phyloP scores from a whole-genome alignment of 169 alveolate species.

The Perkinsus chesapeaki region DNA sequence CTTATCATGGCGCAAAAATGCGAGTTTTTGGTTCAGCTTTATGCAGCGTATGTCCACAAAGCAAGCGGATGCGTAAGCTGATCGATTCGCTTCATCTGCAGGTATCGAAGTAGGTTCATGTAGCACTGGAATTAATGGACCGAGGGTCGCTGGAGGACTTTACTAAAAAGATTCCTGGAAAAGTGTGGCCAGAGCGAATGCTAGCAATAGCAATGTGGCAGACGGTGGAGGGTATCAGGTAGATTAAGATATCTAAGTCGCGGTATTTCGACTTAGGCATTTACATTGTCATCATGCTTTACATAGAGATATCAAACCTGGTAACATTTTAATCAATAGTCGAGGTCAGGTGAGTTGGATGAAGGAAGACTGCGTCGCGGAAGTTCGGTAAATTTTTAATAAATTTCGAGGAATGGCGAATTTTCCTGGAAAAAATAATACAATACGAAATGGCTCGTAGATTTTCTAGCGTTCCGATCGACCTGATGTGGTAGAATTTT shows the following conservation, averaged over 20 bases:
- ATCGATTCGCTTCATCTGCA: neutral
- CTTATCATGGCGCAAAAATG: slow-evolving; percentile 1
- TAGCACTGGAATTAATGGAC: slow-evolving; percentile 75
- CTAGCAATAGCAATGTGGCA: slow-evolving; percentile 20
- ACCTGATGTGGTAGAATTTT: too few relatives aligned
- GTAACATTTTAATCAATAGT: slow-evolving; percentile 58
- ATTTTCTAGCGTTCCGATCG: too few relatives aligned
- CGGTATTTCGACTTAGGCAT: neutral
- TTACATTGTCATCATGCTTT: slow-evolving; percentile 40
- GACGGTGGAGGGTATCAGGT: slow-evolving; percentile 9
- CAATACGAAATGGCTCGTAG: too few relatives aligned
- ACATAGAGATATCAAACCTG: slow-evolving; percentile 82
- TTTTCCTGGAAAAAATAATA: too few relatives aligned
- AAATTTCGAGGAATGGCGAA: too few relatives aligned
- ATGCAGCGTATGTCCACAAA: neutral
- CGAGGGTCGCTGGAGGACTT: slow-evolving; percentile 61
- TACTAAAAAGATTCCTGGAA: slow-evolving; percentile 39
- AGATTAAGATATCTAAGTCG: too few relatives aligned
- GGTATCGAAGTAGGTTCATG: slow-evolving; percentile 11
- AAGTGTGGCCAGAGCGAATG: slow-evolving; percentile 53
- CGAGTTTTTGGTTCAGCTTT: slow-evolving; percentile 2
- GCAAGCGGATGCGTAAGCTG: slow-evolving; percentile 46
- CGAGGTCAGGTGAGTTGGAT: slow-evolving; percentile 27
- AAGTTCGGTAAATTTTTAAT: too few relatives aligned
- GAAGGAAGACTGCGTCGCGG: neutral